Evolutionary conservation across 345 rosid species (phyloP), one percentile per base, ranked within the genome.

Genomic region (Psidium friedrichsthalianum): DNA sequence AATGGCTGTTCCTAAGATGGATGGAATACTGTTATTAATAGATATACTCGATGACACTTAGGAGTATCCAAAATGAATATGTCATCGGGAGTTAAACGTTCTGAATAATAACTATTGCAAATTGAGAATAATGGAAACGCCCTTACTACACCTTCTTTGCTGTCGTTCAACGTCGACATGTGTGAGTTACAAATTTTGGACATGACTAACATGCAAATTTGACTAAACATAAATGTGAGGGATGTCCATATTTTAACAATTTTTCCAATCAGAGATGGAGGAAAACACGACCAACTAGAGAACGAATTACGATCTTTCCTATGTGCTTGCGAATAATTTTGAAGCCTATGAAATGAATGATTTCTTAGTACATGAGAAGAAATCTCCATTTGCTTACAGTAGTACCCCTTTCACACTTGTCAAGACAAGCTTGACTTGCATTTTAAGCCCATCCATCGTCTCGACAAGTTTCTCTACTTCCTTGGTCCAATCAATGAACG

Each of bases 1-100:
- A 85, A 61, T 14, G 86, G 90, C 22, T 88, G 90, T 52, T 78
- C 83, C 29, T 87, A 47, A 82, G 22, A 69, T 18, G 82, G 9
- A 18, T 40, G 6, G 36, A 36, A 36, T 36, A 36, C 3, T 36
- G 2, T 36, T 36, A 36, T 8, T 20, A 8, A 40, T 69, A 36
- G 80, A 69, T 36, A 32, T 36, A 21, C 47, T 36, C 25, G 80
- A 36, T 69, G 25, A 69, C 47, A 69, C 20, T 69, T 36, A 18
- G 25, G 47, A 69, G 47, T 0, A 69, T 9, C 9, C 80, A 69
- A 69, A 36, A 8, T 69, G 25, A 69, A 44, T 32, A 18, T 18
- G 47, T 32, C 80, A 18, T 18, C 80, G 40, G 8, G 47, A 18
- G 40, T 69, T 69, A 18, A 32, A 36, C 47, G 47, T 36, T 36